Evolutionary conservation across 306 rosid genomes (phyloP).

Genomic region (Astragalus glycyphyllos): DNA sequence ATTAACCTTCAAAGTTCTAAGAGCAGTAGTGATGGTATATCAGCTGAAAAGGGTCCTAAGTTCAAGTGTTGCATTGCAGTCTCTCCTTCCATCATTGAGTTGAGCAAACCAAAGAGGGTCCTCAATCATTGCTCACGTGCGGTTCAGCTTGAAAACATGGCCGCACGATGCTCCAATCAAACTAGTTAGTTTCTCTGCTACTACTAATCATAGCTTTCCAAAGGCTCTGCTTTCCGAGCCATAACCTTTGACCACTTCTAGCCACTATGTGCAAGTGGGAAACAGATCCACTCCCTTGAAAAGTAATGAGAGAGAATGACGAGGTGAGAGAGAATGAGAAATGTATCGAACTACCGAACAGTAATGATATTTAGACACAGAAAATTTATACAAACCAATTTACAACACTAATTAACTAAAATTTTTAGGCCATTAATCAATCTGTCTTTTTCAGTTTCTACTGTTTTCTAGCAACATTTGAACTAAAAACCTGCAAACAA

Average conservation of each 20-base stretch:
- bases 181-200: conserved; percentile 23
- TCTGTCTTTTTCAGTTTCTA: too few relatives aligned
- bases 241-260: conserved; percentile 53
- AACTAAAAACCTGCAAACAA: too few relatives aligned
- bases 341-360: too few relatives aligned
- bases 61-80: background rate
- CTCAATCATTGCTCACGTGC: conserved; percentile 81
- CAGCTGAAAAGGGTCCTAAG: background rate
- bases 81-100: conserved; percentile 44
- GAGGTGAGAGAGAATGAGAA: too few relatives aligned
- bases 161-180: conserved; percentile 53
- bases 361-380: too few relatives aligned
- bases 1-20: conserved; percentile 45
- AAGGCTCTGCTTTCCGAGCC: conserved; percentile 32
- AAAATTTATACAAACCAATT: too few relatives aligned
- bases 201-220: conserved; percentile 47
- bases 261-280: background rate
- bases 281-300: too few relatives aligned
- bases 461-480: too few relatives aligned
- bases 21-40: background rate
- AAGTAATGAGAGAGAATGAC: too few relatives aligned
- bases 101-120: conserved; percentile 54
- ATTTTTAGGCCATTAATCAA: too few relatives aligned
- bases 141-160: conserved; percentile 59
- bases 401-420: too few relatives aligned